phyloP scores from a whole-genome alignment of 148 eudicot genomes.

The Oxyria digyna region DNA sequence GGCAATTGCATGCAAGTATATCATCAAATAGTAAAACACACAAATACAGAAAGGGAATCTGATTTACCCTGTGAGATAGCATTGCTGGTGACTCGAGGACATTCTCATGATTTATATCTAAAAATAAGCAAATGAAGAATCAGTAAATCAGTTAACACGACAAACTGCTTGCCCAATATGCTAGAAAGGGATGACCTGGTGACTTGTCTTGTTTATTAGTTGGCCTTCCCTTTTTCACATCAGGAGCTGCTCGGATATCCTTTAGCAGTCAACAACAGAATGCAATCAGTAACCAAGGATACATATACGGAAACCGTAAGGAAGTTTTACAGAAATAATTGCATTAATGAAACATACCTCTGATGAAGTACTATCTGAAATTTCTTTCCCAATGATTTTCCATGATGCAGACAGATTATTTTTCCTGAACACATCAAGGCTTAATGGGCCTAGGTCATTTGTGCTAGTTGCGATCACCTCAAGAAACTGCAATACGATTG shows the following conservation, averaged over 20 bases:
- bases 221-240: slow-evolving; percentile 29
- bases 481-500: slow-evolving; percentile 38
- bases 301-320: background rate
- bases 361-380: slow-evolving; percentile 14
- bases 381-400: slow-evolving; percentile 44
- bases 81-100: slow-evolving; percentile 53
- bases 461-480: slow-evolving; percentile 51
- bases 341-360: slow-evolving; percentile 18
- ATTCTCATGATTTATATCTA: slow-evolving; percentile 39
- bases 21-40: background rate
- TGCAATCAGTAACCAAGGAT: slow-evolving; percentile 6
- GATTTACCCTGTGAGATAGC: slow-evolving; percentile 62
- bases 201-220: slow-evolving; percentile 29
- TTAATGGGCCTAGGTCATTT: slow-evolving; percentile 69
- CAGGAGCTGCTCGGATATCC: slow-evolving; percentile 26
- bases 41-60: background rate
- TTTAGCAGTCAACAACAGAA: slow-evolving; percentile 12
- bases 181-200: slow-evolving; percentile 20
- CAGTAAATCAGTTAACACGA: background rate
- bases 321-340: background rate
- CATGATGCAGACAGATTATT: slow-evolving; percentile 69
- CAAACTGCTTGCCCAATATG: background rate
- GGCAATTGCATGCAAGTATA: background rate
- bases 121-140: slow-evolving; percentile 8
- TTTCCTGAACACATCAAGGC: slow-evolving; percentile 52